Base-by-base conservation (phyloP, 1,284 basidiomycete species). In the Mycosarcoma maydis region DNA sequence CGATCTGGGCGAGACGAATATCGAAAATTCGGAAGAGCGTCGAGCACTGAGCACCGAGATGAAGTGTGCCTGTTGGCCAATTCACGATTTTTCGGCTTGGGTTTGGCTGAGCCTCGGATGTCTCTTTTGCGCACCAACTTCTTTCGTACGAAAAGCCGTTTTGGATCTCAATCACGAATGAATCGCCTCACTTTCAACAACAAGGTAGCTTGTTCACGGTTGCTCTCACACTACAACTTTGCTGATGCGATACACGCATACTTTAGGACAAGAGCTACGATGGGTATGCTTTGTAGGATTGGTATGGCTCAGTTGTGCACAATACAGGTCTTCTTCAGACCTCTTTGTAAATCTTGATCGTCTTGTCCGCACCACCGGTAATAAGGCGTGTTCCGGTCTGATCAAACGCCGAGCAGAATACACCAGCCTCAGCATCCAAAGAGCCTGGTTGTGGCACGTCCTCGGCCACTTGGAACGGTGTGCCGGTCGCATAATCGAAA, bases 331-430 rank as follows among this genome's bases (percentile, higher is more conserved):
- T n/a, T 34, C 33, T 62, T 33, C n/a, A 71, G 17, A 58, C 62
- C 48, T 74, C 68, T 34, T 72, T 72, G 61, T 74, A 74, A 30
- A 74, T 56, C 54, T 74, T 74, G 57, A 70, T 70, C 26, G 67
- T 98, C 87, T 98, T 98, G 85, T 99, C 95, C 8, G 95, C 95
- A 20, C 94, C 91, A 43, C 95, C 96, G 1, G 94, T 98, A 72
- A 98, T 67, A 60, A 98, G 83, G 41, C 96, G 86, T 29, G 94
- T 95, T 3, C 95, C 96, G 0, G 95, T 98, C 81, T 89, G 86
- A 83, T 98, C 95, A 83, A 98, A 98, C 5, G 93, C 92, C 16
- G 94, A 97, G 81, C 92, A 96, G 85, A 98, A 85, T 71, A 86
- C 76, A 72, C 95, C 90, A 22, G 94, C 89, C 83, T 99, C 95